Base-by-base conservation (phyloP, 2,329 filamentous ascomycete species). In the Trichoderma sp. region DNA sequence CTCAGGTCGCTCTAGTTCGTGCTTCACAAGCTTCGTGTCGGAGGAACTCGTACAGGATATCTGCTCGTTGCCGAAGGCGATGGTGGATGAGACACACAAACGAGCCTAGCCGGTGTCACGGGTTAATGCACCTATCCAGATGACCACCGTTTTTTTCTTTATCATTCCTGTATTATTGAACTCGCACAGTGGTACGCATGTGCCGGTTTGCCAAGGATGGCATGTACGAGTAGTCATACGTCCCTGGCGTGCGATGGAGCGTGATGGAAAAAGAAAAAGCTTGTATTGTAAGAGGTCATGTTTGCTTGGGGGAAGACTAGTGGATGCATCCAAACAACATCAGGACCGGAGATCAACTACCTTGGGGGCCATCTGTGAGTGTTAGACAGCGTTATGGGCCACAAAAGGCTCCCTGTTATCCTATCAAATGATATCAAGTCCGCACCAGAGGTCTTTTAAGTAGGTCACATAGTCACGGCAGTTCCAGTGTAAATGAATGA, bases 21-120 rank as follows among this genome's bases (percentile, higher is more conserved):
- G 65, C 56, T 68, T 60, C 65, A 60, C 65, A 53, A 43, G 3
- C 39, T 51, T 70, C 57, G 66, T 62, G 39, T 62, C 57, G 39
- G 57, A 62, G 12, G 26, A 28, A 61, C 66, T 70, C 57, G 66
- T 12, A 62, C 66, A 58, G 26, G 28, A 32, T 18, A 34, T n/a
- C 36, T 34, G 56, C 28, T 51, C 15, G 39, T 15, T 61, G 66
- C 66, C 57, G 66, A 62, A 36, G 66, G 28, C 28, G 21, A 18
- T n/a, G 15, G 57, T 62, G n/a, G 30, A 57, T 26, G 39, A 61
- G 53, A 62, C 34, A 61, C 56, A 70, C 57, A 70, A 62, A 61
- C 56, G 66, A 36, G 24, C 12, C n/a, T n/a, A 24, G n/a, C 28
- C n/a, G 66, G 57, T 61, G 47, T 51, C 57, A 70, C 66, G 18